Conservation (phyloP, 2,329 filamentous ascomycete species). For the Nemania sp. region DNA sequence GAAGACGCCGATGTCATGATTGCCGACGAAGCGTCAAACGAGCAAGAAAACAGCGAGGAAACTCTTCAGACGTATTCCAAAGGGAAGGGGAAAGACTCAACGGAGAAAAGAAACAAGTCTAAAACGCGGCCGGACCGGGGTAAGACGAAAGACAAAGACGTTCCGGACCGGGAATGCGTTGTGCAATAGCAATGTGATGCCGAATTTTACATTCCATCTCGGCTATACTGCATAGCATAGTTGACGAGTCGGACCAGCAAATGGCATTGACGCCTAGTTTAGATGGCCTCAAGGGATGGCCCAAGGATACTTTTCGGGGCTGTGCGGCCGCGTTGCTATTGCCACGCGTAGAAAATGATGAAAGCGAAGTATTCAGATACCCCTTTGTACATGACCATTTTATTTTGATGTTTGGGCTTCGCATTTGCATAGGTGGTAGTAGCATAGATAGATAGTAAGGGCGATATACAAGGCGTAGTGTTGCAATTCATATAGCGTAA, state of each 20-base stretch:
- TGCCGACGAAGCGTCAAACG: constrained; percentile 7
- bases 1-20: constrained; percentile 31
- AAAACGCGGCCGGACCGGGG: constrained; percentile 29
- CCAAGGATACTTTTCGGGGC: constrained; percentile 1
- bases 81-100: constrained; percentile 26
- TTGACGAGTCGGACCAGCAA: background rate
- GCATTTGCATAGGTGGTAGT: constrained; percentile 12
- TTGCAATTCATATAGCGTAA: constrained; percentile 4
- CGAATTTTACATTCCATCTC: background rate
- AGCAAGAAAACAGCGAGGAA: constrained; percentile 13
- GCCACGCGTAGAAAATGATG: background rate
- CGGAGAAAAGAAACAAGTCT: constrained; percentile 31
- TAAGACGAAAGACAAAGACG: constrained; percentile 30
- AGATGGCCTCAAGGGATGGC: background rate
- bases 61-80: constrained; percentile 7
- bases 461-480: constrained; percentile 6
- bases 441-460: constrained; percentile 4
- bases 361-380: background rate
- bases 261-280: background rate
- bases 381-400: background rate
- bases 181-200: constrained; percentile 26
- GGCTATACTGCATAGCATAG: background rate
- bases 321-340: background rate
- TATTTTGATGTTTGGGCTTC: background rate
- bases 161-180: constrained; percentile 34